Evolutionary conservation across 345 rosid species (phyloP), one percentile per base, ranked within the genome.

Genomic region (Brassica rapa): DNA sequence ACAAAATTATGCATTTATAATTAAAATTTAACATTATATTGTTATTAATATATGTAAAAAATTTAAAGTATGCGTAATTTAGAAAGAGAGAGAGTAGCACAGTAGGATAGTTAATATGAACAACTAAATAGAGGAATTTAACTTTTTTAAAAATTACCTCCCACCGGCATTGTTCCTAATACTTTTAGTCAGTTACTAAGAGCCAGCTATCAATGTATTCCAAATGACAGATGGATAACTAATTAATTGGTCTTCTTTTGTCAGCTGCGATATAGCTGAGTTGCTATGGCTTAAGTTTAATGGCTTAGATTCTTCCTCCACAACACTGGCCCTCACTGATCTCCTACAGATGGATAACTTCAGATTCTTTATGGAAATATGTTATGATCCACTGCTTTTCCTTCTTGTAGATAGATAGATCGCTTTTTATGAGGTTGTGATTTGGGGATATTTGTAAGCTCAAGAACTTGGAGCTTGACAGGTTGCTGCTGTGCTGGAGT

Each of bases 231-330:
- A 67, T 39, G 33, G 57, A 75, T 57, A 29, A 16, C 10, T 41
- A 51, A 68, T 75, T 75, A 75, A 59, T 76, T 68, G 37, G 49
- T 14, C 5, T 60, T 46, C 3, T 75, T 46, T 76, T 76, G 80
- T 61, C 74, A 59, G 62, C 37, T 76, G 68, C 68, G 68, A 76
- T 51, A 60, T 6, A 61, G 39, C 64, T 46, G 55, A 76, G 55
- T 23, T 61, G 63, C 62, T 69, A n/a, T 33, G 56, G 33, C 25
- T 71, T 63, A 39, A 2, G 41, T 77, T 63, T 39, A 25, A 19
- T 65, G 76, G 67, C 16, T 71, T 25, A 70, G 66, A 63, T 63
- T 63, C 37, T 16, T 16, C 60, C 46, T n/a, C 25, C 8, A 71
- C 30, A 55, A 55, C 59, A 7, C 30, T 53, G 76, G 72, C 71